Percentiles rank a stretch among this genome's conserved stretches.
Evolutionary conservation across 2,329 filamentous ascomycete genomes (phyloP).

Genomic region (Pyrenophora seminiperda): DNA sequence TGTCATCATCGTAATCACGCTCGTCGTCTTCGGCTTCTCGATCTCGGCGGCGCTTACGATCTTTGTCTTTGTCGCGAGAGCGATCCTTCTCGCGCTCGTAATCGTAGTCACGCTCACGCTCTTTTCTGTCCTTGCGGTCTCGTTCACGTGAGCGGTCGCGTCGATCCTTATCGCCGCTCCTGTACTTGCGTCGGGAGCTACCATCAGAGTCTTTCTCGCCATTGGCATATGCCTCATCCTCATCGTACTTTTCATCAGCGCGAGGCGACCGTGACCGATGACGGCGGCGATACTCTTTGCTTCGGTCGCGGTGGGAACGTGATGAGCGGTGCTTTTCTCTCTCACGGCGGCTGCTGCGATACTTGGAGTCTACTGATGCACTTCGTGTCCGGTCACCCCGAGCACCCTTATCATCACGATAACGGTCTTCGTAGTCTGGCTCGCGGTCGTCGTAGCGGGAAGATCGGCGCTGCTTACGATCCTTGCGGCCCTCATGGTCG

Average conservation of each 20-base stretch:
- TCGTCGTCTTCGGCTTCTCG: conserved; percentile 48
- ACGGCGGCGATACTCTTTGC: conserved; percentile 52
- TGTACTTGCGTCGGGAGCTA: conserved; percentile 45
- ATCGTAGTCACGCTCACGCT: conserved; percentile 57
- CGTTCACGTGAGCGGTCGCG: conserved; percentile 37
- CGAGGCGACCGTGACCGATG: conserved; percentile 51
- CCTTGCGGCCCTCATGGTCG: conserved; percentile 46
- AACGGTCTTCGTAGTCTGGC: conserved; percentile 44
- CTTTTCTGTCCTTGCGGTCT: conserved; percentile 51
- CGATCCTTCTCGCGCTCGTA: conserved; percentile 42
- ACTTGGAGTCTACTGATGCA: conserved; percentile 64
- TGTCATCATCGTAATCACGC: conserved; percentile 47
- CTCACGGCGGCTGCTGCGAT: conserved; percentile 63
- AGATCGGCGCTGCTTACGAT: conserved; percentile 56
- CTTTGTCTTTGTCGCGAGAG: conserved; percentile 44
- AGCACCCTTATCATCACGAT: conserved; percentile 57
- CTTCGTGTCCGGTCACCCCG: conserved; percentile 65
- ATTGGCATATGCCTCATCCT: conserved; percentile 39
- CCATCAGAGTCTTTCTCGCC: conserved; percentile 35
- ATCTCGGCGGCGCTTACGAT: conserved; percentile 59
- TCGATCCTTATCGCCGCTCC: conserved; percentile 45
- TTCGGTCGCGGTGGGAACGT: conserved; percentile 54
- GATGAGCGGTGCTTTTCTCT: conserved; percentile 53
- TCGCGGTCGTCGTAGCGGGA: conserved; percentile 49
- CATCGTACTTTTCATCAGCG: conserved; percentile 36